Percentiles rank a stretch among this genome's conserved stretches.
phyloP scores from a whole-genome alignment of 148 eudicot genomes.

The Camellia sinensis region DNA sequence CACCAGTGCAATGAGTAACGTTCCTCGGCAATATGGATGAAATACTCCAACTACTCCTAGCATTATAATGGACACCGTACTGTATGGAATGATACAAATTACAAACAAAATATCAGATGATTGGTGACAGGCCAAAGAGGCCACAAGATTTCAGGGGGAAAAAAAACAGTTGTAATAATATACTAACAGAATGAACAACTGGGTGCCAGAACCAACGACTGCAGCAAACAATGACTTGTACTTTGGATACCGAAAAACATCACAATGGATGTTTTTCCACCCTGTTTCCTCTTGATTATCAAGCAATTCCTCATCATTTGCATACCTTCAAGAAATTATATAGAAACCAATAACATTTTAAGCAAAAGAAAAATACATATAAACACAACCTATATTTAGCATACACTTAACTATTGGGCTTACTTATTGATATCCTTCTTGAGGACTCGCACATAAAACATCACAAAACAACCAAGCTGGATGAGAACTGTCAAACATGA shows the following conservation, averaged over 20 bases:
- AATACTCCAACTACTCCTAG: constrained; percentile 21
- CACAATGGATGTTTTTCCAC: constrained; percentile 31
- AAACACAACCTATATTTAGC: too few species aligned
- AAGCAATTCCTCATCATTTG: constrained; percentile 11
- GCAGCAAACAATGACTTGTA: constrained; percentile 20
- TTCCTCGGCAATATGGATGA: constrained; percentile 29
- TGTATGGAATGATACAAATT: constrained; percentile 9
- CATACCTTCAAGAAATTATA: constrained; percentile 20
- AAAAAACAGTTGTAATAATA: not conserved
- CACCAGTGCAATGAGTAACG: constrained; percentile 17
- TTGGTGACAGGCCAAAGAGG: not conserved
- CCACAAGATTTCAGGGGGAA: not conserved
- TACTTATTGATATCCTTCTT: constrained; percentile 24
- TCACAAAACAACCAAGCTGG: not conserved
- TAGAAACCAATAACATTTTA: not conserved
- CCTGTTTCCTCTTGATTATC: constrained; percentile 31
- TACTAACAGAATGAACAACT: constrained; percentile 22
- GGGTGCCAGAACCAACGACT: constrained; percentile 25
- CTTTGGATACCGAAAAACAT: constrained; percentile 25
- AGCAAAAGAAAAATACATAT: not conserved
- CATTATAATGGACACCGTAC: constrained; percentile 11
- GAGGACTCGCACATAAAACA: constrained; percentile 21
- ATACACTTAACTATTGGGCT: not conserved
- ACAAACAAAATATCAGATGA: not conserved
- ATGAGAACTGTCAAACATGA: constrained; percentile 12